Percentiles rank a stretch among this genome's conserved stretches.
Conservation (phyloP, 345 rosid species). For the Eucalyptus virginea region DNA sequence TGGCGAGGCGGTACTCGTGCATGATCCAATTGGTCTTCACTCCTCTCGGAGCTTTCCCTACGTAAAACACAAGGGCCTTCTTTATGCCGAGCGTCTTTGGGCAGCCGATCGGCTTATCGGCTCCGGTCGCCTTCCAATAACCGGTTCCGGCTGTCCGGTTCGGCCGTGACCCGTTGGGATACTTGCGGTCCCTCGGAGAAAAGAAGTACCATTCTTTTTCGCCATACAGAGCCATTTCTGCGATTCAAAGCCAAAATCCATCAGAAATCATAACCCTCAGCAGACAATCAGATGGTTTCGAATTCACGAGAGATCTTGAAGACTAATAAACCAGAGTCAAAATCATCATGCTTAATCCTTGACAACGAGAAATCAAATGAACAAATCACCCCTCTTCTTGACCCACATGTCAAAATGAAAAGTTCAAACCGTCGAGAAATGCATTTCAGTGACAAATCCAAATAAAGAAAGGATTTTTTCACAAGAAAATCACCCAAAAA, state of each 20-base stretch:
- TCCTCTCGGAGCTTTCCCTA: slow-evolving; percentile 77
- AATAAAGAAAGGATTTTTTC: not conserved
- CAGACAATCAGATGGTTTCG: not conserved
- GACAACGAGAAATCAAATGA: not conserved
- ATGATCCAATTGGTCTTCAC: slow-evolving; percentile 94
- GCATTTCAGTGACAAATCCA: not conserved
- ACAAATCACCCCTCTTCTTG: not conserved
- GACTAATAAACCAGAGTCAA: not conserved
- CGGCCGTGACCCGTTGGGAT: slow-evolving; percentile 88
- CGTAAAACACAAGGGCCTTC: slow-evolving; percentile 84
- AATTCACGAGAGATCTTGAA: not conserved
- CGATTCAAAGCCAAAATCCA: slow-evolving; percentile 21
- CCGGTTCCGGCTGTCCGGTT: slow-evolving; percentile 90
- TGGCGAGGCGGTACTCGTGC: slow-evolving; percentile 94
- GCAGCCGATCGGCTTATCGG: slow-evolving; percentile 78
- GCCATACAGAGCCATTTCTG: slow-evolving; percentile 71
- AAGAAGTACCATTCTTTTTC: slow-evolving; percentile 98
- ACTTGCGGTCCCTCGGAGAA: slow-evolving; percentile 86
- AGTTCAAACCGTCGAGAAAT: not conserved
- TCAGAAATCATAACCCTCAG: not conserved
- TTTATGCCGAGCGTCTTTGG: slow-evolving; percentile 71
- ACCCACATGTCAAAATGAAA: not conserved
- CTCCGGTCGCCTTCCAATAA: slow-evolving; percentile 96
- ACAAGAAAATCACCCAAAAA: not conserved
- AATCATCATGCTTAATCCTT: not conserved